A percentile compares a stretch with the other conserved stretches of the same genome.
These are phyloP conservation scores for Cephaloascus fragrans DNA, from an alignment of 805 yeast species.

Conservation along the genomic window DNA sequence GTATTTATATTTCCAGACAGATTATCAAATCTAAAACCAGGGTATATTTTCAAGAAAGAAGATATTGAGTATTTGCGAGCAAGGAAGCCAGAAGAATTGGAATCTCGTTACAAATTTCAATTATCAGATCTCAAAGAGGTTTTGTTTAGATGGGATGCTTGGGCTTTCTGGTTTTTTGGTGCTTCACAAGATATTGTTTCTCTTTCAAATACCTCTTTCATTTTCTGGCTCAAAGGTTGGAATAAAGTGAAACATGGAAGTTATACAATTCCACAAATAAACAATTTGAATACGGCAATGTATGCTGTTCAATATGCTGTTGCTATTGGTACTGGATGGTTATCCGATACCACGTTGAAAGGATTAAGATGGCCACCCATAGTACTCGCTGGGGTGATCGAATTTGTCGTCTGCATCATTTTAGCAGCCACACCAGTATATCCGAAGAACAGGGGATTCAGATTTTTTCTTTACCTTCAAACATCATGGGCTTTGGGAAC, in stretches of 20 bases:
- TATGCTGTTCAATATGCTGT: conserved; percentile 7
- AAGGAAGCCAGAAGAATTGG: conserved; percentile 5
- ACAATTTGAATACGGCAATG: conserved; percentile 9
- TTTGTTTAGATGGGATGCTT: conserved; percentile 7
- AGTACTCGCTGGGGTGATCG: conserved; percentile 5
- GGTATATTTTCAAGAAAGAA: conserved; percentile 9
- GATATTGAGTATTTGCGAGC: conserved; percentile 6
- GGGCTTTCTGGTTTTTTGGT: conserved; percentile 10
- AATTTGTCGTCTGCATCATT: conserved; percentile 2
- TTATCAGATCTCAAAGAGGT: background rate
- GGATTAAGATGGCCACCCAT: conserved; percentile 5
- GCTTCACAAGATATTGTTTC: conserved; percentile 7
- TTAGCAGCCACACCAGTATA: conserved; percentile 7
- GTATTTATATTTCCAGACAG: conserved; percentile 15
- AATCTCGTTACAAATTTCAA: conserved; percentile 1
- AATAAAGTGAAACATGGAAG: conserved; percentile 7
- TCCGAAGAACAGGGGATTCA: conserved; percentile 1
- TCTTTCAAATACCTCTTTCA: conserved; percentile 8
- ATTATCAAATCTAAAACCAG: conserved; percentile 15
- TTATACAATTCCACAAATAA: conserved; percentile 8
- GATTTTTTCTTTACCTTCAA: conserved; percentile 7
- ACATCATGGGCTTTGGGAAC: conserved; percentile 8
- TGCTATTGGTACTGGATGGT: conserved; percentile 4
- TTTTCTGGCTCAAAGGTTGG: conserved; percentile 11
- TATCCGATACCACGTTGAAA: conserved; percentile 5